Base-by-base conservation (phyloP, 2,329 filamentous ascomycete genomes). In the Emmonsia crescens region DNA sequence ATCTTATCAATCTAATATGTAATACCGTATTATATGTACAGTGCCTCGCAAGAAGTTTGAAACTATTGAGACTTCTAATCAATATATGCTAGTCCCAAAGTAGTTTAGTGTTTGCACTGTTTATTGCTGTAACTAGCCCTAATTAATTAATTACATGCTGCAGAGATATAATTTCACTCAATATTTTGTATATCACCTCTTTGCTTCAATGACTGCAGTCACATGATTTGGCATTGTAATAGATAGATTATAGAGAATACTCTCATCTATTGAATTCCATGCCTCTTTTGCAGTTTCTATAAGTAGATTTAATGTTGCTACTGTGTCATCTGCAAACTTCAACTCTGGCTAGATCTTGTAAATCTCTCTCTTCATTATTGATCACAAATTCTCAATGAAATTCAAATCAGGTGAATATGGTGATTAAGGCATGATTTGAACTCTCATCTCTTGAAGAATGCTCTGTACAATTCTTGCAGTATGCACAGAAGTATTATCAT, bases 371-470 rank as follows among this genome's bases (percentile, higher is more conserved):
- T 68, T 68, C 31, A 68, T 55, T 5, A 60, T 55, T 38, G 60
- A 56, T 61, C 60, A 67, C 1, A 66, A 49, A 56, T 64, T 66
- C 62, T 67, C 65, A 58, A 67, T 67, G 16, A 36, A 60, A 48
- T 64, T 65, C 10, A 67, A 59, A 65, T 68, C 63, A 29, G 61
- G 60, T 1, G 61, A 67, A 51, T 65, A 55, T 40, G 60, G 8
- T 14, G 60, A 60, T 58, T 60, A 68, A 21, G 62, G 38, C n/a
- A 67, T 60, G 21, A 61, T 44, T 9, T 55, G 21, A 33, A 67
- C 59, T 40, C 54, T 59, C 46, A 60, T 55, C 5, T 48, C 5
- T 27, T 57, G 14, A 57, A 67, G 56, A 21, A 42, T 40, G n/a
- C 38, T 2, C n/a, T 49, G 42, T 42, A 57, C 57, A 40, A 27